These are phyloP conservation scores for Tetragonia tetragonoides DNA, from an alignment of 148 eudicot species.

Conservation along the genomic window DNA sequence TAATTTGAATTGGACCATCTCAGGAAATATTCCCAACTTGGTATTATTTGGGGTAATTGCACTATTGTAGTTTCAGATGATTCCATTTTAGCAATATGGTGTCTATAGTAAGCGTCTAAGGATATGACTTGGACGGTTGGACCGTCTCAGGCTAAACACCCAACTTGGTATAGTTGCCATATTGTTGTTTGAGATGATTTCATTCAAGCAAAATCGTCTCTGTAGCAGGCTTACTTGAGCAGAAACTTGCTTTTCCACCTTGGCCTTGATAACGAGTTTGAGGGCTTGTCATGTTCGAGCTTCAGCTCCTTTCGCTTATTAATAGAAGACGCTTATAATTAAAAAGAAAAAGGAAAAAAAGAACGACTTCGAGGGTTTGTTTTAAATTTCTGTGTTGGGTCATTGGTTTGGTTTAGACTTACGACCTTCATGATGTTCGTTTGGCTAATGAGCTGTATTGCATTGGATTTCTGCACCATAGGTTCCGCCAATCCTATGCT, in stretches of 20 bases:
- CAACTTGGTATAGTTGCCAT: too few species aligned
- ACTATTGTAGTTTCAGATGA: background rate
- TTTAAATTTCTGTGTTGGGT: background rate
- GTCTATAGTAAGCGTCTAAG: too few species aligned
- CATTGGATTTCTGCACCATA: conserved; percentile 11
- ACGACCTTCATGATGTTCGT: background rate
- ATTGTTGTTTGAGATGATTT: background rate
- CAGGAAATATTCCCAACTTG: background rate
- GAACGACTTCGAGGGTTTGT: background rate
- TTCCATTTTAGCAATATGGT: too few species aligned
- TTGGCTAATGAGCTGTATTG: background rate
- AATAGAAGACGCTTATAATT: too few species aligned
- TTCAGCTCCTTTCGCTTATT: too few species aligned
- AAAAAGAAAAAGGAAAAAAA: too few species aligned
- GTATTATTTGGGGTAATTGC: background rate
- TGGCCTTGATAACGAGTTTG: background rate
- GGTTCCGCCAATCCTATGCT: conserved; percentile 92
- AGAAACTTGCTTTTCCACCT: background rate
- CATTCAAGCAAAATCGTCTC: background rate
- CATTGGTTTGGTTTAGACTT: background rate
- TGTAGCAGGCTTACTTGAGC: background rate
- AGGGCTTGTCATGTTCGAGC: background rate
- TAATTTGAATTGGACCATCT: background rate
- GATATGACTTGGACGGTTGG: too few species aligned
- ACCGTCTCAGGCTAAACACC: too few species aligned